Evolutionary conservation across 2,329 filamentous ascomycete species (phyloP).

Genomic region (Akanthomyces dipterigenus): DNA sequence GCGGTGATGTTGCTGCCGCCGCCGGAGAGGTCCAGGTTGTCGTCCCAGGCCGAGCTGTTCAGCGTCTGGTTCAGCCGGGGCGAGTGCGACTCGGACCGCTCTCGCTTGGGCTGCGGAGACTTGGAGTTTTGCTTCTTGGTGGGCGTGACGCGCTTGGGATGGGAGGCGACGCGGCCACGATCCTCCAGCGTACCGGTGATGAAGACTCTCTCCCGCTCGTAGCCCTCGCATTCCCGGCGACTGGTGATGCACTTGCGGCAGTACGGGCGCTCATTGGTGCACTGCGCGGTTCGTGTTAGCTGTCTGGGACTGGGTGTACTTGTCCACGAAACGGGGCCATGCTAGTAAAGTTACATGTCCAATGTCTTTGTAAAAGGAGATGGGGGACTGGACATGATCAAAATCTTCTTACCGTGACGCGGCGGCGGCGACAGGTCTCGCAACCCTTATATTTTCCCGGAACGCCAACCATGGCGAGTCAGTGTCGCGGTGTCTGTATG

Average conservation of each 20-base stretch:
- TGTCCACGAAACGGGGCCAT: not conserved
- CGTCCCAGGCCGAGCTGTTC: slow-evolving; percentile 44
- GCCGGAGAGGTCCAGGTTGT: slow-evolving; percentile 35
- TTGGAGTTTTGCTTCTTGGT: slow-evolving; percentile 24
- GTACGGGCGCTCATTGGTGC: slow-evolving; percentile 53
- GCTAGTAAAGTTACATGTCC: too few species aligned
- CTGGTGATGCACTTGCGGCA: slow-evolving; percentile 55
- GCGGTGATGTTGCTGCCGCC: slow-evolving; percentile 34
- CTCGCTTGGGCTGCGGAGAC: slow-evolving; percentile 18
- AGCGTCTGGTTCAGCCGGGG: slow-evolving; percentile 25
- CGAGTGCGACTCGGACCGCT: slow-evolving; percentile 17
- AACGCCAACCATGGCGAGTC: slow-evolving; percentile 50
- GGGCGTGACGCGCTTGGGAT: slow-evolving; percentile 37
- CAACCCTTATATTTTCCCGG: slow-evolving; percentile 59
- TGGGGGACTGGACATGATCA: not conserved
- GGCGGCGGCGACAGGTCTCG: slow-evolving; percentile 52
- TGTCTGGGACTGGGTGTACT: not conserved
- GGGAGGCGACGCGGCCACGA: slow-evolving; percentile 50
- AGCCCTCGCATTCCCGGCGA: slow-evolving; percentile 53
- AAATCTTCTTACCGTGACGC: slow-evolving; percentile 47
- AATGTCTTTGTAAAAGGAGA: too few species aligned
- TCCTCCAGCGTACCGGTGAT: slow-evolving; percentile 52
- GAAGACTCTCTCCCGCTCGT: slow-evolving; percentile 56
- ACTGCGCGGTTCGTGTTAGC: slow-evolving; percentile 31
- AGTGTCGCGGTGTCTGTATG: not conserved